phyloP scores from a whole-genome alignment of 768 basidiomycete genomes.

The Leccinum arenicola region DNA sequence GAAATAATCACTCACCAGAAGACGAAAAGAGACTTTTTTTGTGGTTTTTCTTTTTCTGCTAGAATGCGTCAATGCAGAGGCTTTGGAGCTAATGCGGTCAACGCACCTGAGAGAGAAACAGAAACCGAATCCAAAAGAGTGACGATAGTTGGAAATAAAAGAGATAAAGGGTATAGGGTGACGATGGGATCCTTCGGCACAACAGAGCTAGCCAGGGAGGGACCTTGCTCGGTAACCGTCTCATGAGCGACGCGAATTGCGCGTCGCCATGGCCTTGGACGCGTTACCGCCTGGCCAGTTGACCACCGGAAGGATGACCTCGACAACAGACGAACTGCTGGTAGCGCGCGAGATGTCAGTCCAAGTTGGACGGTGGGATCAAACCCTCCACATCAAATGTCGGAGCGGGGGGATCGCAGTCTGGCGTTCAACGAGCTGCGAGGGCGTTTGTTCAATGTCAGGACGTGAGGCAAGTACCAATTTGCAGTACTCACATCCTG shows the following conservation, averaged over 20 bases:
- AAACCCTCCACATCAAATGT: not conserved
- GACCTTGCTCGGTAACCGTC: not conserved
- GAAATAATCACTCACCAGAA: not conserved
- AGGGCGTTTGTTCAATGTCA: not conserved
- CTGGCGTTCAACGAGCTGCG: conserved; percentile 53
- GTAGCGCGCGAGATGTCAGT: not conserved
- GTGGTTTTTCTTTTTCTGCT: not conserved
- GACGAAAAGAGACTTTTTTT: not conserved
- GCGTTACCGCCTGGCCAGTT: not conserved
- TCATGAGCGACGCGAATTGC: not conserved
- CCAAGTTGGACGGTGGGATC: not conserved
- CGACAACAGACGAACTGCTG: not conserved
- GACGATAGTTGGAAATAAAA: not conserved
- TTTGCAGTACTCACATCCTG: conserved; percentile 53
- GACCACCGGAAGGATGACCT: not conserved
- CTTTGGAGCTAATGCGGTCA: not conserved
- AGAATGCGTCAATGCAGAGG: not conserved
- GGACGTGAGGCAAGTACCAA: not conserved
- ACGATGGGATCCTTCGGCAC: not conserved
- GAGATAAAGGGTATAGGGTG: conserved; percentile 10
- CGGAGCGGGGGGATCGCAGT: not conserved
- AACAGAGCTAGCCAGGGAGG: not conserved
- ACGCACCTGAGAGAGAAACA: not conserved
- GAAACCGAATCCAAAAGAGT: not conserved
- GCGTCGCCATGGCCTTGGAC: not conserved